Evolutionary conservation across 495 filamentous ascomycete species (phyloP).

Genomic region (Trichoderma gamsii): DNA sequence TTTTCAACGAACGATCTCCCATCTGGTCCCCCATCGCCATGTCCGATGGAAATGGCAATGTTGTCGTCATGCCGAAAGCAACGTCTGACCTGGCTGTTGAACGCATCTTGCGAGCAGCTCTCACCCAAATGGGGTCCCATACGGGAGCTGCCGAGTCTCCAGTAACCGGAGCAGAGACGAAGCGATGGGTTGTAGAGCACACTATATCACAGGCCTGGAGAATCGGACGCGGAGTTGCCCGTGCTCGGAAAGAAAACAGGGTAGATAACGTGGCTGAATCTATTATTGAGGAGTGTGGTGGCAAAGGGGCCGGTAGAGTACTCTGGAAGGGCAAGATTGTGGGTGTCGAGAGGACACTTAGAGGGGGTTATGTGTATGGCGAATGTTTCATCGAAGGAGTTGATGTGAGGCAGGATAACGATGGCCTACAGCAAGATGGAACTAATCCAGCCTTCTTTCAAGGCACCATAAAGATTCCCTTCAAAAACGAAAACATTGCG

Average conservation of each 20-base stretch:
- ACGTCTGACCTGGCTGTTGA: constrained; percentile 37
- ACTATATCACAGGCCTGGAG: constrained; percentile 50
- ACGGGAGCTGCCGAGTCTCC: constrained; percentile 42
- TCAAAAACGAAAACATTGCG: constrained; percentile 61
- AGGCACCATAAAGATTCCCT: constrained; percentile 49
- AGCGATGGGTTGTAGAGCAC: constrained; percentile 45
- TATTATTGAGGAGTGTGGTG: constrained; percentile 53
- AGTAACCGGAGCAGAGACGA: constrained; percentile 37
- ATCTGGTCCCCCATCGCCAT: constrained; percentile 42
- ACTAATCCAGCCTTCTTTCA: constrained; percentile 20
- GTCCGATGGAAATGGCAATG: constrained; percentile 46
- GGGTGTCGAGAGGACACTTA: constrained; percentile 48
- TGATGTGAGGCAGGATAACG: constrained; percentile 26
- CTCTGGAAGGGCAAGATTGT: constrained; percentile 58
- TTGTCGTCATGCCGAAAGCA: constrained; percentile 37
- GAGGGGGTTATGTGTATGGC: constrained; percentile 50
- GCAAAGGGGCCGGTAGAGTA: constrained; percentile 43
- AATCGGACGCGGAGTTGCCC: constrained; percentile 48
- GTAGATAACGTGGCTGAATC: constrained; percentile 47
- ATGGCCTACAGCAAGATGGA: constrained; percentile 9
- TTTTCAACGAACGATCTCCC: constrained; percentile 42
- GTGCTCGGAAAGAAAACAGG: constrained; percentile 41
- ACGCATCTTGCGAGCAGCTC: constrained; percentile 35
- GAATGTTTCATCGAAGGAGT: constrained; percentile 47
- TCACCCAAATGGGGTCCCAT: constrained; percentile 43